Evolutionary conservation across 805 yeast genomes (phyloP).

Genomic region (Saccharomycopsis lassenensis): DNA sequence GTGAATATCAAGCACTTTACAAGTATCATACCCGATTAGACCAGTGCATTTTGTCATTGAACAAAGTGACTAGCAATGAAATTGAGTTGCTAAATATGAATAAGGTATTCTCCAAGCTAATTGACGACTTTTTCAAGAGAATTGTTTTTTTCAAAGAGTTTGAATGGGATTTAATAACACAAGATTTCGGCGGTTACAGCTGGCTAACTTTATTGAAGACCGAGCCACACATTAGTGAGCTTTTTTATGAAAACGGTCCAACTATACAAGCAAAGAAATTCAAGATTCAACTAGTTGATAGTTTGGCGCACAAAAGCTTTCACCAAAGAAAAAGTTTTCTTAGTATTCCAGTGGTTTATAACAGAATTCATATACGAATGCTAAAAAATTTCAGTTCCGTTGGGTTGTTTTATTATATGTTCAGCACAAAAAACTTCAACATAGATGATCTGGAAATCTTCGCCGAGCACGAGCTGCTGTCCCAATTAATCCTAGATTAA

Average conservation of each 20-base stretch:
- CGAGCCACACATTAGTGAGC: background rate
- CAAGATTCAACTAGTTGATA: background rate
- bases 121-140: no score
- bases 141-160: constrained; percentile 2
- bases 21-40: no score
- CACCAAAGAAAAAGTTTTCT: background rate
- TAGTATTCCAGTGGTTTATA: background rate
- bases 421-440: no score
- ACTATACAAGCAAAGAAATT: background rate
- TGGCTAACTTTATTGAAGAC: background rate
- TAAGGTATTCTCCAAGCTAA: no score
- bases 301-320: background rate
- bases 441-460: no score
- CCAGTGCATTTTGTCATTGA: no score
- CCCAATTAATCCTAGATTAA: no score
- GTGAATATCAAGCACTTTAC: no score
- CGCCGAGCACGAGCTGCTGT: no score
- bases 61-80: no score
- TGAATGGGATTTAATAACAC: background rate
- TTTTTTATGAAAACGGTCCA: background rate
- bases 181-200: constrained; percentile 3
- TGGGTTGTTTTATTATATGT: constrained; percentile 1
- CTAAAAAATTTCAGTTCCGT: background rate
- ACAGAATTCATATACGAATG: background rate
- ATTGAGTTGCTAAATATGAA: no score